Conservation (phyloP, 1,284 basidiomycete genomes). For the Malassezia psittaci region DNA sequence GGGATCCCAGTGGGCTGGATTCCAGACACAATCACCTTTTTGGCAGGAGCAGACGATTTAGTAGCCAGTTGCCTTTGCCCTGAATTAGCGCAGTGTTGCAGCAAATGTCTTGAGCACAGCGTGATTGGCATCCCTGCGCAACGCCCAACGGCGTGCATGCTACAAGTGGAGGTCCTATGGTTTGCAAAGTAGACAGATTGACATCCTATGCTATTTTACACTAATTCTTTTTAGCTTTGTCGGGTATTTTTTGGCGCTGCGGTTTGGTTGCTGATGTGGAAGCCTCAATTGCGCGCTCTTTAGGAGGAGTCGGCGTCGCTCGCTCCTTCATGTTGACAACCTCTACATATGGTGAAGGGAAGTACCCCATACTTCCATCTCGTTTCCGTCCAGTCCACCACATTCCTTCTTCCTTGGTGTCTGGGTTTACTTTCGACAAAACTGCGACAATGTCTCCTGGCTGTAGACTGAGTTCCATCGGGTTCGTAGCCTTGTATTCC, state of each 20-base stretch:
- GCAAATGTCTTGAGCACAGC: no score
- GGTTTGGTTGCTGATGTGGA: neutral
- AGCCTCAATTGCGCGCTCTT: neutral
- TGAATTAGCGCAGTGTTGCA: neutral
- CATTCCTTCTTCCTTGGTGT: conserved; percentile 60
- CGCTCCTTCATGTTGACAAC: conserved; percentile 39
- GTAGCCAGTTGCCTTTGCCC: no score
- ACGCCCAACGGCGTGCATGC: neutral
- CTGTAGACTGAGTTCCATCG: conserved; percentile 69
- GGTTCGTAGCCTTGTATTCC: conserved; percentile 56
- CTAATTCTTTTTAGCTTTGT: neutral
- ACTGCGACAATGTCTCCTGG: conserved; percentile 92
- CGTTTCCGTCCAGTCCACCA: conserved; percentile 96
- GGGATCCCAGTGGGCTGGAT: conserved; percentile 76
- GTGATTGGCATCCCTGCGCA: neutral
- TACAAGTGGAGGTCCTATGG: neutral
- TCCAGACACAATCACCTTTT: conserved; percentile 59
- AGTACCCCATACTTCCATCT: conserved; percentile 91
- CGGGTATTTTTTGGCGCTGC: neutral
- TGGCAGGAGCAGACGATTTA: no score
- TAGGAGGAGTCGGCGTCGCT: conserved; percentile 17
- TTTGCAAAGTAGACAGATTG: no score
- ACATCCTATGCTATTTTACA: neutral
- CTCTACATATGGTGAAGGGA: conserved; percentile 61
- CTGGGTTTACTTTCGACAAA: conserved; percentile 57